Conservation (phyloP, 2,329 filamentous ascomycete genomes). For the Aureobasidium namibiae region DNA sequence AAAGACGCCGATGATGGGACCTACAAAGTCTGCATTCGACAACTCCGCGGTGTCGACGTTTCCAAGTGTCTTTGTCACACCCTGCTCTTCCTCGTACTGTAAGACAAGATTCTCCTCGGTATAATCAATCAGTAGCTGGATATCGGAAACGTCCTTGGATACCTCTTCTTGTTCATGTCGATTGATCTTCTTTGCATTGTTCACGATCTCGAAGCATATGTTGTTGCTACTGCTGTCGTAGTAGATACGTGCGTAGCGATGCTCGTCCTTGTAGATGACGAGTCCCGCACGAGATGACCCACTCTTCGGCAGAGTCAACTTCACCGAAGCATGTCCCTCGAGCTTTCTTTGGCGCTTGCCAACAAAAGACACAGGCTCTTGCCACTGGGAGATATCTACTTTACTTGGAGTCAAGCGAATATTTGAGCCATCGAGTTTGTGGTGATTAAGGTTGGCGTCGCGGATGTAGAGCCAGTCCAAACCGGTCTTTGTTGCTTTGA, state of each 20-base stretch:
- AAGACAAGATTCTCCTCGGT: neutral
- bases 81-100: neutral
- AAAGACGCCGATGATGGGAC: neutral
- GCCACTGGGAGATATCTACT: neutral
- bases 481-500: neutral
- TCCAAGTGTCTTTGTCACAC: neutral
- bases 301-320: neutral
- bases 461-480: slow-evolving; percentile 10
- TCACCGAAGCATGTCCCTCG: neutral
- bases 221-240: neutral
- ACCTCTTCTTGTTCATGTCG: neutral
- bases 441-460: neutral
- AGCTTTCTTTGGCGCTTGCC: slow-evolving; percentile 1
- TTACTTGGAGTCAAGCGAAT: neutral
- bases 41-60: neutral
- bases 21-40: slow-evolving; percentile 6
- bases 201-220: neutral
- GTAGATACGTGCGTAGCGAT: neutral
- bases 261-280: slow-evolving; percentile 3
- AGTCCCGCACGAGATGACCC: neutral
- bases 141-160: neutral
- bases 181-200: neutral
- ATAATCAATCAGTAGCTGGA: neutral
- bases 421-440: neutral
- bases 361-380: neutral